A percentile compares a stretch with the other conserved stretches of the same genome.
phyloP scores from a whole-genome alignment of 2,329 filamentous ascomycete species.

The Diaporthe sp. region DNA sequence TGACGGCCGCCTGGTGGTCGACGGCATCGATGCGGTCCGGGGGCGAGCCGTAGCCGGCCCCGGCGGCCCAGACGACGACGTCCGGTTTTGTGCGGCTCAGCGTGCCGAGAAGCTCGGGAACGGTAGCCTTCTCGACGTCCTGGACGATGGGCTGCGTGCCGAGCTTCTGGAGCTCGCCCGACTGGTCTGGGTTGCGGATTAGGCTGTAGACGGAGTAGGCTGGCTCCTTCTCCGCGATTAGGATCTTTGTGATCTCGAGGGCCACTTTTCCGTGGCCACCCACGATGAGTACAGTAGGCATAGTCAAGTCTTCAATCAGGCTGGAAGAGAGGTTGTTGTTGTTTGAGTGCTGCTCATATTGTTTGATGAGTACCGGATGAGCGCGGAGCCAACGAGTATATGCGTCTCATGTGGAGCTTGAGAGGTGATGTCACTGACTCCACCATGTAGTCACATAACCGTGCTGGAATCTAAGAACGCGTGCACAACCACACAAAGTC shows the following conservation, averaged over 20 bases:
- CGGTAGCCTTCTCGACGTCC: conserved; percentile 55
- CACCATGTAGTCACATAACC: conserved; percentile 14
- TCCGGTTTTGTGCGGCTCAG: conserved; percentile 52
- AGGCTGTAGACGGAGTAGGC: conserved; percentile 44
- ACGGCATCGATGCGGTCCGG: conserved; percentile 58
- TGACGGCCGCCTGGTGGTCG: conserved; percentile 60
- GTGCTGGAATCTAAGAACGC: neutral
- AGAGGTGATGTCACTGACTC: conserved; percentile 25
- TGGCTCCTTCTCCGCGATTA: conserved; percentile 29
- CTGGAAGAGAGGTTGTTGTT: no score
- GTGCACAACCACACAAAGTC: neutral
- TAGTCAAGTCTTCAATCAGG: neutral
- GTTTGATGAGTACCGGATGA: neutral
- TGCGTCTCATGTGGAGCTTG: neutral
- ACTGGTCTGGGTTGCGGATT: conserved; percentile 51
- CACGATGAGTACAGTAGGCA: conserved; percentile 36
- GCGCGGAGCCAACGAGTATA: no score
- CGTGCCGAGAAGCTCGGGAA: conserved; percentile 53
- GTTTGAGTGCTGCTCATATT: neutral
- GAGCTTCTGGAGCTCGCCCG: conserved; percentile 52
- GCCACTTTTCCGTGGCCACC: conserved; percentile 39
- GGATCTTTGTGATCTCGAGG: conserved; percentile 36
- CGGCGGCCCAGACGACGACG: conserved; percentile 51
- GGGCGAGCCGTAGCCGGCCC: conserved; percentile 48
- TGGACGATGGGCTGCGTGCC: conserved; percentile 59